phyloP scores from a whole-genome alignment of 148 eudicot genomes.

The Salicornia ramosissima region DNA sequence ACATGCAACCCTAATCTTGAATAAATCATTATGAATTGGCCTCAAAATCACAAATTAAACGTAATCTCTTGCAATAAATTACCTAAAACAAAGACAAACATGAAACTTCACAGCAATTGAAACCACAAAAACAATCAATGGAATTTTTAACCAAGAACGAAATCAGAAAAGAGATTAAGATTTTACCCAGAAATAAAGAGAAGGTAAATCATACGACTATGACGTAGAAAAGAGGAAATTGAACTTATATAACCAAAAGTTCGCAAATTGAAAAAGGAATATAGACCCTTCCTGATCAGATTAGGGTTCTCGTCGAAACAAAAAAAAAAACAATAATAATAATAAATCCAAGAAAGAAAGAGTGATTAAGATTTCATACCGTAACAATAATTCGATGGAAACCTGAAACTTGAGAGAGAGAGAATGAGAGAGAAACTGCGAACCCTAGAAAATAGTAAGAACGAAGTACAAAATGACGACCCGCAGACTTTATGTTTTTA shows the following conservation, averaged over 20 bases:
- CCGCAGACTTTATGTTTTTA: neutral
- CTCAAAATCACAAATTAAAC: neutral
- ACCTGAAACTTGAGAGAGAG: slow-evolving; percentile 5
- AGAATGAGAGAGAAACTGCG: slow-evolving; percentile 8
- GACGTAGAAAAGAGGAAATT: too few species aligned
- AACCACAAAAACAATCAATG: neutral
- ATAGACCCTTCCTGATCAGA: too few species aligned
- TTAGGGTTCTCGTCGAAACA: too few species aligned
- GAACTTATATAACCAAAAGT: too few species aligned
- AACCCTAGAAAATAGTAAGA: neutral
- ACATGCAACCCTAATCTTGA: neutral
- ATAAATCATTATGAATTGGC: neutral
- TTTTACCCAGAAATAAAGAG: too few species aligned
- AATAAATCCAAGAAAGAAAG: too few species aligned
- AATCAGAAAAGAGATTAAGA: too few species aligned
- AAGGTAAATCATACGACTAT: too few species aligned
- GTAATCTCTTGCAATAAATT: neutral
- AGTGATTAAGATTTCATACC: neutral
- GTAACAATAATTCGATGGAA: slow-evolving; percentile 7
- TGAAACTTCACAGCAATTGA: neutral
- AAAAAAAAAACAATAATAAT: too few species aligned
- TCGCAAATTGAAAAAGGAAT: too few species aligned
- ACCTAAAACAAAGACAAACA: neutral
- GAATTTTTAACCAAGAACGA: neutral
- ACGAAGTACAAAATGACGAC: neutral